Evolutionary conservation across 1,284 basidiomycete genomes (phyloP).

Genomic region (Leccinum subfulvum): DNA sequence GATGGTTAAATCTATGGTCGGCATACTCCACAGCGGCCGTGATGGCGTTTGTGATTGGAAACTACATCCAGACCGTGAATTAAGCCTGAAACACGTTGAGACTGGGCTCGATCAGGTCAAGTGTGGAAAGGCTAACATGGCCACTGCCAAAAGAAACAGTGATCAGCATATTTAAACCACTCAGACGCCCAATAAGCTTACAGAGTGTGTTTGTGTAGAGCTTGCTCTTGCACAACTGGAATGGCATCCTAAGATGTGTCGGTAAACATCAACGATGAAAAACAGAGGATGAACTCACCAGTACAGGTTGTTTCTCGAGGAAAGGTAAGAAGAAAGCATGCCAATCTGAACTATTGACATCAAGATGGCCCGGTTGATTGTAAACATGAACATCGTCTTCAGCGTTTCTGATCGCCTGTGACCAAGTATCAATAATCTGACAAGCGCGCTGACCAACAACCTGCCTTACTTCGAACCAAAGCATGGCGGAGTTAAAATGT

Average conservation of each 20-base stretch:
- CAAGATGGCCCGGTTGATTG: constrained; percentile 23
- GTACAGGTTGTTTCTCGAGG: constrained; percentile 16
- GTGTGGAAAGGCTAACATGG: constrained; percentile 13
- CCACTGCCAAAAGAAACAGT: constrained; percentile 9
- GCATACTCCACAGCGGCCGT: constrained; percentile 10
- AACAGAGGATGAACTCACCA: constrained; percentile 8
- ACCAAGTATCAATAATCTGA: background rate
- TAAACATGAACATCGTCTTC: constrained; percentile 21
- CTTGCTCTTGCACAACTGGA: constrained; percentile 41
- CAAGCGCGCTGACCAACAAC: background rate
- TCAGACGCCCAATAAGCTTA: constrained; percentile 4
- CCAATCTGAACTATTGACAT: constrained; percentile 22
- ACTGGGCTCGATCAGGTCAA: background rate
- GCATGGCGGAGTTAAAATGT: constrained; percentile 16
- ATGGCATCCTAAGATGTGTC: constrained; percentile 18
- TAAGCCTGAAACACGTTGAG: constrained; percentile 11
- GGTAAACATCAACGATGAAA: background rate
- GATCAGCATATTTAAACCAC: background rate
- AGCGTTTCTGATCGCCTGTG: constrained; percentile 16
- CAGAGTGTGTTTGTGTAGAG: constrained; percentile 22
- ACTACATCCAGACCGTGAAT: constrained; percentile 11
- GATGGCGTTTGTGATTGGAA: constrained; percentile 8
- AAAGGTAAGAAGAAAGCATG: constrained; percentile 17
- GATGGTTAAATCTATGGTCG: constrained; percentile 7
- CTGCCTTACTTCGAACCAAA: constrained; percentile 11